Evolutionary conservation across 1,139 yeast species (phyloP).

Genomic region (Diutina ranongensis): DNA sequence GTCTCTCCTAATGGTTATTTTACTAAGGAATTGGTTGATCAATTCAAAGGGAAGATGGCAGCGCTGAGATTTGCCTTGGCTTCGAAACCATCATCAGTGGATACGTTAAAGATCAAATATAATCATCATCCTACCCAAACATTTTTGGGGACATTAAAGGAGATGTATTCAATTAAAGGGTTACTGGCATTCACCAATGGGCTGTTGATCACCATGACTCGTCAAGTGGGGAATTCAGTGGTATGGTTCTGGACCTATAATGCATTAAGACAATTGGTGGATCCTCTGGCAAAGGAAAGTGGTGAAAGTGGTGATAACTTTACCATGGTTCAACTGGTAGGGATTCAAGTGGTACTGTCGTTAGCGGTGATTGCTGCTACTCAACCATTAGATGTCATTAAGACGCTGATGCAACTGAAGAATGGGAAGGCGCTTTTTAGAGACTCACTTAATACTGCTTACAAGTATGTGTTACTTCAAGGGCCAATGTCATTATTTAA

Average conservation of each 20-base stretch:
- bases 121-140: conserved; percentile 46
- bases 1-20: conserved; percentile 35
- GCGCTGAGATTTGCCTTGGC: conserved; percentile 15
- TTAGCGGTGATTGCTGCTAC: conserved; percentile 65
- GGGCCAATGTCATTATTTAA: conserved; percentile 58
- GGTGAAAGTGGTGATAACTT: conserved; percentile 33
- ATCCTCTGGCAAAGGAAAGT: conserved; percentile 32
- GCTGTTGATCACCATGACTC: conserved; percentile 59
- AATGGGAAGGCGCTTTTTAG: conserved; percentile 51
- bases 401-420: conserved; percentile 79
- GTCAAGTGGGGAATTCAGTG: conserved; percentile 71
- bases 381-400: conserved; percentile 86
- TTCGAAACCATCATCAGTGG: conserved; percentile 13
- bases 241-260: conserved; percentile 81
- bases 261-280: conserved; percentile 56
- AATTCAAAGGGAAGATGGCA: conserved; percentile 17
- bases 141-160: conserved; percentile 40
- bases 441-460: conserved; percentile 65
- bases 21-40: conserved; percentile 24
- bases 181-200: conserved; percentile 74
- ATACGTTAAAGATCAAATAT: conserved; percentile 25
- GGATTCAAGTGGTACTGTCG: conserved; percentile 44
- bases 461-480: conserved; percentile 56
- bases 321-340: conserved; percentile 32
- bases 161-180: conserved; percentile 70